phyloP scores from a whole-genome alignment of 306 rosid species.

The Bauhinia variegata region DNA sequence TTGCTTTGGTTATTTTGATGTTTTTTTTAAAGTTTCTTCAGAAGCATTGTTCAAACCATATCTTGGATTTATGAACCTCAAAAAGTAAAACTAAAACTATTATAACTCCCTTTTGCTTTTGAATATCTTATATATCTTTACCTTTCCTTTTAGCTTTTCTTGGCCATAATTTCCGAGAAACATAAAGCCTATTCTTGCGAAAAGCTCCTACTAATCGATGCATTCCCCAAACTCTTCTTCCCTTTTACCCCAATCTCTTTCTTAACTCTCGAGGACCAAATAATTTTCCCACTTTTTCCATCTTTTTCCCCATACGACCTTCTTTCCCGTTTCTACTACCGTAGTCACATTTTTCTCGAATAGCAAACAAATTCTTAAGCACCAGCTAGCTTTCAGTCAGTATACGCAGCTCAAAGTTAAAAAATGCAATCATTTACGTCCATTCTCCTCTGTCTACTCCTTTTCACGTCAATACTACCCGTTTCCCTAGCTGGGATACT shows the following conservation, averaged over 20 bases:
- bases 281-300: constrained; percentile 11
- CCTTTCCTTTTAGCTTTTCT: constrained; percentile 21
- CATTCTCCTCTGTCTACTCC: constrained; percentile 24
- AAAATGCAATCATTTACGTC: constrained; percentile 47
- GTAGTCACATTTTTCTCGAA: constrained; percentile 32
- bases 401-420: background rate
- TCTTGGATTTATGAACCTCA: constrained; percentile 20
- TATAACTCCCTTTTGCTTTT: constrained; percentile 1
- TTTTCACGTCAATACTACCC: constrained; percentile 23
- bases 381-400: background rate
- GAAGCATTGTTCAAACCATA: constrained; percentile 32
- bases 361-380: constrained; percentile 26
- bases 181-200: constrained; percentile 32
- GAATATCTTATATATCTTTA: constrained; percentile 40
- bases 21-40: background rate
- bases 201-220: constrained; percentile 23
- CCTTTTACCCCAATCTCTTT: constrained; percentile 32
- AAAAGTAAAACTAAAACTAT: too few species aligned
- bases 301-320: constrained; percentile 23
- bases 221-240: constrained; percentile 21
- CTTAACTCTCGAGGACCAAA: constrained; percentile 33
- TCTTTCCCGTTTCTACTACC: background rate
- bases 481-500: constrained; percentile 55
- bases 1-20: background rate
- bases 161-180: constrained; percentile 31